These are phyloP conservation scores for Inga oerstediana DNA, from an alignment of 306 rosid species.

Conservation along the genomic window DNA sequence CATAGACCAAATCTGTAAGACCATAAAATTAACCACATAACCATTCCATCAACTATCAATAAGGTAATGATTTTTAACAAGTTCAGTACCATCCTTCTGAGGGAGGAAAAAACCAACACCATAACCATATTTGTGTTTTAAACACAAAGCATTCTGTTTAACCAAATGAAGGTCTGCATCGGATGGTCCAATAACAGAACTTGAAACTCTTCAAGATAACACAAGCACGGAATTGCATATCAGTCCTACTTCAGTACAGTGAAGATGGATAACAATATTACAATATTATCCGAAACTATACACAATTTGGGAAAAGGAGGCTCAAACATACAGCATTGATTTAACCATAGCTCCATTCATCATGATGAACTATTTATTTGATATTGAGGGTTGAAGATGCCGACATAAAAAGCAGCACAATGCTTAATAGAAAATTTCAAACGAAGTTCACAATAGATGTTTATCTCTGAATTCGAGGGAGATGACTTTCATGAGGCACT, in stretches of 20 bases:
- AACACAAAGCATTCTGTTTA: constrained; percentile 45
- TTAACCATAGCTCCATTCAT: neutral
- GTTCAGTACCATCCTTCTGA: constrained; percentile 9
- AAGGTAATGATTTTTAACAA: neutral
- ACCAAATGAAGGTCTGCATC: constrained; percentile 36
- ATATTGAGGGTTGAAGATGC: neutral
- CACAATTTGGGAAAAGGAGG: neutral
- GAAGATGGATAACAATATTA: constrained; percentile 4
- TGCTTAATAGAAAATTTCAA: constrained; percentile 15
- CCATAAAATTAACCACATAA: neutral
- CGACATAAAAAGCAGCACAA: constrained; percentile 3
- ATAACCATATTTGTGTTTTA: constrained; percentile 47
- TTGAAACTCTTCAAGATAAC: constrained; percentile 27
- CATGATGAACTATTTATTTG: too few species aligned
- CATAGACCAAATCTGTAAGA: neutral
- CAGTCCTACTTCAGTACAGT: neutral
- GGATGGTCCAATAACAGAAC: constrained; percentile 32
- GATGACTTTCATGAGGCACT: neutral
- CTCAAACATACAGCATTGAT: neutral
- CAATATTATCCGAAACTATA: neutral
- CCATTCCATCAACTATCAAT: neutral
- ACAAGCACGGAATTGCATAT: neutral
- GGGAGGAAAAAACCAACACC: constrained; percentile 15
- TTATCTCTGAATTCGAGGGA: neutral
- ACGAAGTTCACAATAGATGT: neutral